Evolutionary conservation across 176 grass and related monocot genomes (phyloP).

Genomic region (Triticum timopheevii): DNA sequence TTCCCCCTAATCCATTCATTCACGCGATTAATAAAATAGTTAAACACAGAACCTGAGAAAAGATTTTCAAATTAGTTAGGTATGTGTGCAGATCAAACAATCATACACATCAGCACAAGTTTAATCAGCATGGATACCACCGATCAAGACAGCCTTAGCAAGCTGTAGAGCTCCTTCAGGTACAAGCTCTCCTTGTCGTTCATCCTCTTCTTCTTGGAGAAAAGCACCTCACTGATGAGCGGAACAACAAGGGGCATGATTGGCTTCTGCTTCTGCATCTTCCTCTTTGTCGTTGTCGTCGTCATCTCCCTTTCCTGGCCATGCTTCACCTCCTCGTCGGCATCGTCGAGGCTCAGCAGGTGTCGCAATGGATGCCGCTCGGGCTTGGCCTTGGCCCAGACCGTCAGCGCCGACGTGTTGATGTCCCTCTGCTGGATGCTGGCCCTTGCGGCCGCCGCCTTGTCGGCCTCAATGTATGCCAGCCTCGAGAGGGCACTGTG

Average conservation of each 20-base stretch:
- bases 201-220: slow-evolving; percentile 47
- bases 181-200: slow-evolving; percentile 55
- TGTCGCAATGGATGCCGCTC: slow-evolving; percentile 39
- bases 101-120: neutral
- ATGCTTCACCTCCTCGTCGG: slow-evolving; percentile 7
- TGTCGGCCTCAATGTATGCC: slow-evolving; percentile 65
- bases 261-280: slow-evolving; percentile 69
- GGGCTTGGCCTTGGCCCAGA: slow-evolving; percentile 26
- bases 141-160: slow-evolving; percentile 43
- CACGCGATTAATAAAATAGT: neutral
- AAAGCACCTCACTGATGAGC: slow-evolving; percentile 51
- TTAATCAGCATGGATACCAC: neutral
- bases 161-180: slow-evolving; percentile 64
- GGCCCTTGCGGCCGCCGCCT: slow-evolving; percentile 39
- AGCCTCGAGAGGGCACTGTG: slow-evolving; percentile 56
- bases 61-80: neutral
- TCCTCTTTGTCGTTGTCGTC: slow-evolving; percentile 4
- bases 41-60: neutral
- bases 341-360: slow-evolving; percentile 51
- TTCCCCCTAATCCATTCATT: neutral
- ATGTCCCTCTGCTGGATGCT: slow-evolving; percentile 23
- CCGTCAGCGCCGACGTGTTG: slow-evolving; percentile 23
- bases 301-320: neutral
- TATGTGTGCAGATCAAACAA: neutral
- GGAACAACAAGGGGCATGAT: slow-evolving; percentile 61